A percentile compares a stretch with the other conserved stretches of the same genome.
phyloP scores from a whole-genome alignment of 805 yeast species.

The Kuraishia ogatae region DNA sequence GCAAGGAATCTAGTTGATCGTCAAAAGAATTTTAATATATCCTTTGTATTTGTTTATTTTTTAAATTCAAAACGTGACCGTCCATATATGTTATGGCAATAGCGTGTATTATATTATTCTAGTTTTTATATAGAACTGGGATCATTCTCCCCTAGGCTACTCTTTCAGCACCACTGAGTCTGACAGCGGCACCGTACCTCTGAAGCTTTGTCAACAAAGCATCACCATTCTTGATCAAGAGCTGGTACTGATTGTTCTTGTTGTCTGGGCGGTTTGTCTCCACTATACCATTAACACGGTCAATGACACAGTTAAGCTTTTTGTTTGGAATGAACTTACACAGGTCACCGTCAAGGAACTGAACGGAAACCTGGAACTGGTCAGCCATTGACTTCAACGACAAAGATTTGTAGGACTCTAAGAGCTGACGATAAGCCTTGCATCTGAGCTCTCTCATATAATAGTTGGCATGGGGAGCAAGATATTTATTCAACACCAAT shows the following conservation, averaged over 20 bases:
- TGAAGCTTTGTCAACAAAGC: conserved; percentile 86
- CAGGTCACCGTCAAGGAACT: conserved; percentile 79
- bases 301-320: conserved; percentile 91
- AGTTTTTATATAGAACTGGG: conserved; percentile 1
- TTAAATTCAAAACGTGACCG: too few relatives aligned
- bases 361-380: conserved; percentile 83
- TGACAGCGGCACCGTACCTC: conserved; percentile 95
- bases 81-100: too few relatives aligned
- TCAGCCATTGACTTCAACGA: conserved; percentile 90
- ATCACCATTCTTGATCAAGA: conserved; percentile 87
- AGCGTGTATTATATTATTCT: neutral
- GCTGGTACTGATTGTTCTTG: conserved; percentile 89
- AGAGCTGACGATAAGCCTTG: conserved; percentile 87
- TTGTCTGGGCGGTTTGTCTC: conserved; percentile 95
- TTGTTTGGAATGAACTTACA: conserved; percentile 89
- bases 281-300: conserved; percentile 88
- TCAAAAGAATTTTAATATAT: neutral
- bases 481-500: conserved; percentile 53
- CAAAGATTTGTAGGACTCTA: conserved; percentile 89
- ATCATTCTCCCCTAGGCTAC: conserved; percentile 16
- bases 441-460: conserved; percentile 90
- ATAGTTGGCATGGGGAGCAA: conserved; percentile 71
- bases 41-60: too few relatives aligned
- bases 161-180: conserved; percentile 85
- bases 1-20: neutral